Base-by-base conservation (phyloP, 768 basidiomycete genomes). In the Sistotremastrum niveocremeum region DNA sequence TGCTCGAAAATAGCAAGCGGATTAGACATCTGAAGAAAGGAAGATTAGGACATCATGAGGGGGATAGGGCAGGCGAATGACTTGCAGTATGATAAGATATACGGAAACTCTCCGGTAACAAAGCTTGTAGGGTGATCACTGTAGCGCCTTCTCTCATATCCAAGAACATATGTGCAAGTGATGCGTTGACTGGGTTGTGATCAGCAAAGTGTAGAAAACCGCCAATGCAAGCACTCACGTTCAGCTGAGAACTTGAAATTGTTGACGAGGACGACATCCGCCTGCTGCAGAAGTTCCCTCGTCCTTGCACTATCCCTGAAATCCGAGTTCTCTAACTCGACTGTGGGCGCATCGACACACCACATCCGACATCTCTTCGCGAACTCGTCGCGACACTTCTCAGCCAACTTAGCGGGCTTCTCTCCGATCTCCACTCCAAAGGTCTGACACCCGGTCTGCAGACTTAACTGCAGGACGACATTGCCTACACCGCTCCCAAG, bases 91-190 rank as follows among this genome's bases (percentile, higher is more conserved):
- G 81, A 54, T 89, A 81, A 0, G 84, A 88, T 47, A 95, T 68
- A 35, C 85, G 77, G 38, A 80, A 82, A 53, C 81, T 68, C 0
- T 77, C 74, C 33, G 81, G 74, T 46, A 91, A 81, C 51, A 88
- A 95, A 1, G 90, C 88, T 48, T 82, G 78, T 11, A 99, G 65
- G 12, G 87, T 90, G 35, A 98, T 76, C 41, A 99, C 84, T 41
- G 80, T 80, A 0, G 91, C 89, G 12, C 88, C 87, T 49, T 94
- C 88, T 57, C 90, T 95, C 49, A 98, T 67, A 57, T 99, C 95
- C 46, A 99, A 68, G 63, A 98, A 98, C 56, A 89, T 84, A 31
- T 84, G 80, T 39, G 84, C 72, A 10, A 99, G 65, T 1, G 80
- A 76, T 56, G 88, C 86, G 61, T 97, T 98, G 49, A 98, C 84